phyloP scores from a whole-genome alignment of 1,139 yeast species.

The Pichia sp. region DNA sequence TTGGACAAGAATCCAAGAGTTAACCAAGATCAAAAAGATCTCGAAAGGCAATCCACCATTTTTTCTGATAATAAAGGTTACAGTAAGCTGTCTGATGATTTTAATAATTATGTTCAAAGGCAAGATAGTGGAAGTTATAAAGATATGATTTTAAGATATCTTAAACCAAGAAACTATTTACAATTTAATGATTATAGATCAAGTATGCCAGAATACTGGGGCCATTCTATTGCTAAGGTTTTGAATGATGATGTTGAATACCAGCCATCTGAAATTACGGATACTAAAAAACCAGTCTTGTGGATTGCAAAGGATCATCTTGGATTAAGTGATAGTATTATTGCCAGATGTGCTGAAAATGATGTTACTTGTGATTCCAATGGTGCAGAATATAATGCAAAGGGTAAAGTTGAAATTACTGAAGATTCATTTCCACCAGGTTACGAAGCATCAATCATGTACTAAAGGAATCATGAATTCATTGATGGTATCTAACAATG shows the following conservation, averaged over 20 bases:
- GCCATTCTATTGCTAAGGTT: conserved; percentile 26
- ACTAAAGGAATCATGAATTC: background rate
- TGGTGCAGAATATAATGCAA: conserved; percentile 56
- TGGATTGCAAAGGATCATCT: conserved; percentile 88
- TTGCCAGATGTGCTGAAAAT: conserved; percentile 40
- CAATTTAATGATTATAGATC: conserved; percentile 49
- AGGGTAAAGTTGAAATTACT: conserved; percentile 46
- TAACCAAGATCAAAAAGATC: background rate
- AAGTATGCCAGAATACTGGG: conserved; percentile 49
- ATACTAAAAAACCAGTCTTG: conserved; percentile 52
- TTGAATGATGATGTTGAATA: conserved; percentile 38
- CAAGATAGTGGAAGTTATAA: background rate
- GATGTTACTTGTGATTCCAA: conserved; percentile 42
- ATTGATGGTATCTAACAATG: too few species aligned
- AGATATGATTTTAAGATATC: conserved; percentile 36
- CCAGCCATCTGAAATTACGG: conserved; percentile 64
- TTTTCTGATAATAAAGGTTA: background rate
- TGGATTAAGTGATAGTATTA: conserved; percentile 65
- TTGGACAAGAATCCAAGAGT: conserved; percentile 4
- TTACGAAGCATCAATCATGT: conserved; percentile 24
- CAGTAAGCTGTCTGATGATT: conserved; percentile 8
- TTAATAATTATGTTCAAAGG: conserved; percentile 1
- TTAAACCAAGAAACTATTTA: conserved; percentile 60
- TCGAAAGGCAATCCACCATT: background rate
- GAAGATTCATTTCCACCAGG: conserved; percentile 54